Base-by-base conservation (phyloP, 2,329 filamentous ascomycete genomes). In the Periconia macrospinosa region DNA sequence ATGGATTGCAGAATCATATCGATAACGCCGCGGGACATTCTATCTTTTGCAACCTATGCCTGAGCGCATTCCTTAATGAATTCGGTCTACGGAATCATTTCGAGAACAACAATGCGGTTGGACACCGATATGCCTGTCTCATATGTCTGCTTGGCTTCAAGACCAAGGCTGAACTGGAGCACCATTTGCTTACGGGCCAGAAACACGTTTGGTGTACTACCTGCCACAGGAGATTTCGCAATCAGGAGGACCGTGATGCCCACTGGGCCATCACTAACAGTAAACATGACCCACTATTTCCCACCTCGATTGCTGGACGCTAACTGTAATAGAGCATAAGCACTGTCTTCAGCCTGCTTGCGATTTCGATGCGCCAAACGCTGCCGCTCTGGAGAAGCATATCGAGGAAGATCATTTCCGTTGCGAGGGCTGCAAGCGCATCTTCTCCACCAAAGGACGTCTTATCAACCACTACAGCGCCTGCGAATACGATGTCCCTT, bases 1-100 rank as follows among this genome's bases (percentile, higher is more conserved):
- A 72, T 37, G 68, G 68, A 8, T 56, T 73, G 19, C 62, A 69
- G 52, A 73, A 72, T 40, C 70, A 73, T 43, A 58, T 73, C 27
- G 67, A 72, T 19, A 62, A 71, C 52, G 57, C 69, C 6, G 30
- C 35, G 9, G 65, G 60, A 8, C 70, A 73, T 45, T 61, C 66
- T 1, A 53, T 60, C 2, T 62, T 58, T 51, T 73, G 70, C 59
- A 73, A 72, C 20, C 47, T 70, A 8, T 73, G 70, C 42, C 57
- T 73, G 27, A 70, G 65, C 45, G 67, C 69, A 1, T 73, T 73
- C 62, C 64, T 65, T 11, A 56, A 72, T 19, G 53, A 58, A n/a
- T 67, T 62, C 62, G 69, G 61, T 10, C 61, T 71, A 6, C 66
- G 63, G 47, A 69, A 71, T 18, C 68, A 72, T 46, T 68, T 71